phyloP scores from a whole-genome alignment of 306 rosid species.

The Datisca glomerata region DNA sequence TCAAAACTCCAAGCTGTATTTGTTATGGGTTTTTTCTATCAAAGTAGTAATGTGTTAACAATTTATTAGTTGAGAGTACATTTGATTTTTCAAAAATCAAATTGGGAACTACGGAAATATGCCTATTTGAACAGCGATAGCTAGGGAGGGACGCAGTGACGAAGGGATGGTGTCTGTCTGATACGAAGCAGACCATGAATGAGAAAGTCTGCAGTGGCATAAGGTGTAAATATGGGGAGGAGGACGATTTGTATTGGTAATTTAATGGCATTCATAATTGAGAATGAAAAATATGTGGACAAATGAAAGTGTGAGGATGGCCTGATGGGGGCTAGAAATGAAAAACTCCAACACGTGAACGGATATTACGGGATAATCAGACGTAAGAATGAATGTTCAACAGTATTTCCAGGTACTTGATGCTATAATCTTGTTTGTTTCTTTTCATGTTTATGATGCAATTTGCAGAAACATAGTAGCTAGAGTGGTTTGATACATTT shows the following conservation, averaged over 20 bases:
- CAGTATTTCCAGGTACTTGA: conserved; percentile 6
- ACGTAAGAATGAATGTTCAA: conserved; percentile 6
- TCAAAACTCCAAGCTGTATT: no score
- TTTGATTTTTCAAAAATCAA: neutral
- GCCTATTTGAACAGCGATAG: neutral
- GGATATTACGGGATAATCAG: conserved; percentile 46
- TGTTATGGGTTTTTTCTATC: no score
- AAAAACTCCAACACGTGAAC: conserved; percentile 30
- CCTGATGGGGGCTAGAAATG: no score
- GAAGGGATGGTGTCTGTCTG: neutral
- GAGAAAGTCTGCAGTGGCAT: conserved; percentile 32
- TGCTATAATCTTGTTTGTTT: conserved; percentile 4
- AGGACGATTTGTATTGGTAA: conserved; percentile 12
- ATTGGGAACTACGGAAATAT: neutral
- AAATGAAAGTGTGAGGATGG: neutral
- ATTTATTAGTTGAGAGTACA: no score
- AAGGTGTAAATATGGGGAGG: conserved; percentile 15
- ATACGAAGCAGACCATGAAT: neutral
- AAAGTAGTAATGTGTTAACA: no score
- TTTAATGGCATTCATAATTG: conserved; percentile 7
- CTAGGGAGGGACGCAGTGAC: neutral
- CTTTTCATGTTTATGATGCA: neutral
- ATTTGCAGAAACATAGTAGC: no score
- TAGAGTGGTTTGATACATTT: no score
- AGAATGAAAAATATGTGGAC: neutral